Conservation (phyloP, 2,329 filamentous ascomycete species). For the Colletotrichum australisinense region DNA sequence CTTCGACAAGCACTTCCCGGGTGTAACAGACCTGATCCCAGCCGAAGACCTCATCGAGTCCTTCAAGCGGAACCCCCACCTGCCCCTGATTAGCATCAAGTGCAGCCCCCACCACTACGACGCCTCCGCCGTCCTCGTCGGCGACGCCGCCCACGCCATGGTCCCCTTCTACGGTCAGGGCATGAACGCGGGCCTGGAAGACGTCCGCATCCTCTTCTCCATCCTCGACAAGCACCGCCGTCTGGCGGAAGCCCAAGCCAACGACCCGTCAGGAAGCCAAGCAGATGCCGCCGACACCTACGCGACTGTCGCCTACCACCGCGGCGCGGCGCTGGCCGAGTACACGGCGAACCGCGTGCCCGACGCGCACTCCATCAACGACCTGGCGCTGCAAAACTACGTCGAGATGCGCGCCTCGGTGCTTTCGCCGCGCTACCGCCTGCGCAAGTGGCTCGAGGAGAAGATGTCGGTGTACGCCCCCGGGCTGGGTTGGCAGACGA, state of each 20-base stretch:
- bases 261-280: constrained; percentile 46
- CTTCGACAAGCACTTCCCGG: constrained; percentile 88
- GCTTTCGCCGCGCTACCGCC: constrained; percentile 78
- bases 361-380: constrained; percentile 91
- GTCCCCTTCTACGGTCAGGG: constrained; percentile 98
- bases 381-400: constrained; percentile 91
- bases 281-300: constrained; percentile 47
- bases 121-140: constrained; percentile 83
- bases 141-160: constrained; percentile 97
- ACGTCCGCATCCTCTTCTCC: constrained; percentile 88
- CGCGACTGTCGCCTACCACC: constrained; percentile 68
- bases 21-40: constrained; percentile 79
- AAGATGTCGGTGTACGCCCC: constrained; percentile 81
- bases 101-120: constrained; percentile 88
- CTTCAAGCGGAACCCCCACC: constrained; percentile 85
- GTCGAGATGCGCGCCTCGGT: constrained; percentile 93
- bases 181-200: constrained; percentile 96
- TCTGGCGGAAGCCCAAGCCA: constrained; percentile 51
- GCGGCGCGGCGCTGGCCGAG: constrained; percentile 77
- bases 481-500: constrained; percentile 85
- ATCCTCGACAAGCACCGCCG: constrained; percentile 77
- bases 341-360: constrained; percentile 81
- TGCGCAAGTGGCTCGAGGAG: constrained; percentile 91
- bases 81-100: constrained; percentile 94
- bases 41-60: constrained; percentile 76